Evolutionary conservation across 768 basidiomycete genomes (phyloP).

Genomic region (Russula griseocarnosa): DNA sequence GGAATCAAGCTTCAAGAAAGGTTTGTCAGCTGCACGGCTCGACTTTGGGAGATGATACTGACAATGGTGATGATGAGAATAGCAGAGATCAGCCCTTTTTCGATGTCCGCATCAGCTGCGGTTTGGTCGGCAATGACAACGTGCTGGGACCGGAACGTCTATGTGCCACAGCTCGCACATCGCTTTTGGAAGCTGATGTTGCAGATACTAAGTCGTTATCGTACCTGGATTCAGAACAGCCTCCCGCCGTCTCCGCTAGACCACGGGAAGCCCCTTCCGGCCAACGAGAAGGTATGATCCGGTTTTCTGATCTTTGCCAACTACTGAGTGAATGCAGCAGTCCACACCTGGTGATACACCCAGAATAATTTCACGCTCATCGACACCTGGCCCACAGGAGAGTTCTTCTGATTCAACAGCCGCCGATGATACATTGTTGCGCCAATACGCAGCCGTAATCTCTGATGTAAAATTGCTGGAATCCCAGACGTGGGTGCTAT

Average conservation of each 20-base stretch:
- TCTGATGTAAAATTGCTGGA: constrained; percentile 63
- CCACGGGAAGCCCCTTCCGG: constrained; percentile 33
- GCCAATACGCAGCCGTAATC: constrained; percentile 62
- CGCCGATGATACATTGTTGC: constrained; percentile 61
- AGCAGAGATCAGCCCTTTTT: constrained; percentile 40
- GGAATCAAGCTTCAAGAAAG: constrained; percentile 35
- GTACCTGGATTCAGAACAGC: constrained; percentile 45
- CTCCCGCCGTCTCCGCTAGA: constrained; percentile 44
- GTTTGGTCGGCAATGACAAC: constrained; percentile 68
- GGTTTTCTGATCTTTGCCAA: constrained; percentile 30
- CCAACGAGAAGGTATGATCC: constrained; percentile 35
- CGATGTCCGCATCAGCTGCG: constrained; percentile 60
- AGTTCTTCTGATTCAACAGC: constrained; percentile 51
- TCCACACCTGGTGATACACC: constrained; percentile 6
- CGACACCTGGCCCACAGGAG: constrained; percentile 48
- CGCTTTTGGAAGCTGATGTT: constrained; percentile 90
- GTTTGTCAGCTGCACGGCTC: constrained; percentile 32
- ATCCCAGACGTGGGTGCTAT: constrained; percentile 51
- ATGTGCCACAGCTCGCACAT: constrained; percentile 73
- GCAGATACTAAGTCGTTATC: constrained; percentile 53
- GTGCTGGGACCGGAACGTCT: constrained; percentile 87
- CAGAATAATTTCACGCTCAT: constrained; percentile 40
- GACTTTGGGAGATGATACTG: neutral
- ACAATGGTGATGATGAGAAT: constrained; percentile 3
- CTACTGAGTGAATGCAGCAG: neutral